phyloP scores from a whole-genome alignment of 1,284 basidiomycete species.

The Earliella scabrosa region DNA sequence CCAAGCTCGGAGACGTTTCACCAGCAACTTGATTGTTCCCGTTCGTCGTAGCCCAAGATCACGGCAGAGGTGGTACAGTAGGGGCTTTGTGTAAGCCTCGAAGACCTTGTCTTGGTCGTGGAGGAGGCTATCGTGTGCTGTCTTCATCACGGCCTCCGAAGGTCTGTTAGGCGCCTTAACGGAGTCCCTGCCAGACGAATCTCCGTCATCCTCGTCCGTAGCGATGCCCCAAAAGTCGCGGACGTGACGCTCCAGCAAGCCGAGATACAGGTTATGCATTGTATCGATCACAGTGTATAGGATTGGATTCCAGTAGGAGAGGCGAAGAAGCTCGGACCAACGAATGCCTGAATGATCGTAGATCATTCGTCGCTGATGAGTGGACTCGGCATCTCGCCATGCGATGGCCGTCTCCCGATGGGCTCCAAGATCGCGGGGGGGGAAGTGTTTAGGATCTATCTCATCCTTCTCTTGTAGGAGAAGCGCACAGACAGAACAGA shows the following conservation, averaged over 20 bases:
- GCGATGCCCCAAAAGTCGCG: background rate
- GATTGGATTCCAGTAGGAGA: conserved; percentile 37
- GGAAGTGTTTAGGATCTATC: no score
- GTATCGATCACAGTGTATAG: conserved; percentile 37
- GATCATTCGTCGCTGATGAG: conserved; percentile 18
- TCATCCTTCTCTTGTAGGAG: no score
- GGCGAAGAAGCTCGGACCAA: conserved; percentile 34
- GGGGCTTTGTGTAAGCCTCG: no score
- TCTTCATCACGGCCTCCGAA: background rate
- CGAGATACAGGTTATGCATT: conserved; percentile 39
- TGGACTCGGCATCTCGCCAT: conserved; percentile 12
- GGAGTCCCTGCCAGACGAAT: background rate
- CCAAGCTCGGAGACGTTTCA: no score
- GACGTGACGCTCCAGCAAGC: conserved; percentile 6
- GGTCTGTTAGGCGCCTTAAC: background rate
- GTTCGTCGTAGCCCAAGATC: no score
- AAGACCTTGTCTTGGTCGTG: no score
- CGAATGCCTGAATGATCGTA: conserved; percentile 30
- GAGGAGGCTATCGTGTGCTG: no score
- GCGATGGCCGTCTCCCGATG: no score
- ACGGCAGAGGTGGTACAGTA: no score
- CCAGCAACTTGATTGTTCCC: no score
- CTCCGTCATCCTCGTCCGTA: background rate
- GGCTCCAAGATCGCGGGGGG: no score
- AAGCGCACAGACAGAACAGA: no score